Base-by-base conservation (phyloP, 2,329 filamentous ascomycete species). In the Fusarium robinianum region DNA sequence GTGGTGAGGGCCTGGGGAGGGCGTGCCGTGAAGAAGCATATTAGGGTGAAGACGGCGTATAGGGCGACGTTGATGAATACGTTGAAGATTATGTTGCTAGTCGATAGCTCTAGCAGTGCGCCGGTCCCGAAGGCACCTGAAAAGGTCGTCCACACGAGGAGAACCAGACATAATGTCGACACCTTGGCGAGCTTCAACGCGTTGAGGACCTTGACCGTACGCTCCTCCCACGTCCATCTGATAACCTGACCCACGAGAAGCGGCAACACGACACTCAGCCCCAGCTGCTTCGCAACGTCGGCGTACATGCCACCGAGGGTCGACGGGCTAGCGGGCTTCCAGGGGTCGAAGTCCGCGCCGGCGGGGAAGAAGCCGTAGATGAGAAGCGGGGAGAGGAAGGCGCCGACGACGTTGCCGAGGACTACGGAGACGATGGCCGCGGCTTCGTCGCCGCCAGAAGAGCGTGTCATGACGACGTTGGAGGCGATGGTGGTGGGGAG, bases 401-500 rank as follows among this genome's bases (percentile, higher is more conserved):
- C 78, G 2, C 85, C 85, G 1, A 83, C 68, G 8, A 88, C 75
- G 64, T 89, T 88, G 19, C 84, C 85, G 30, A 89, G 70, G 7
- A 87, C 76, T 2, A 87, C 84, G 60, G 87, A 84, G 21, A 88
- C 83, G 47, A 85, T 74, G 34, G 79, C 79, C 0, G 81, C 79
- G 3, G 79, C 79, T 46, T 83, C 79, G 54, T 88, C 86, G 5
- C 85, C 85, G 24, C 84, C 80, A 0, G 85, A 80, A 25, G 80
- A 75, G 17, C 83, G 72, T 5, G 85, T 88, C 84, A 88, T 88
- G 26, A 88, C 82, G 6, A 87, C 82, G 62, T 88, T 88, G 31
- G 81, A 87, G 6, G 83, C 79, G 57, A 88, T 85, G 0, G 85
- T 88, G 0, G 85, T 89, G 2, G 85, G 84, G 5, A 87, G 79